Evolutionary conservation across 495 filamentous ascomycete species (phyloP), one percentile per base, ranked within the genome.

Genomic region (Penicillium bialowiezense): DNA sequence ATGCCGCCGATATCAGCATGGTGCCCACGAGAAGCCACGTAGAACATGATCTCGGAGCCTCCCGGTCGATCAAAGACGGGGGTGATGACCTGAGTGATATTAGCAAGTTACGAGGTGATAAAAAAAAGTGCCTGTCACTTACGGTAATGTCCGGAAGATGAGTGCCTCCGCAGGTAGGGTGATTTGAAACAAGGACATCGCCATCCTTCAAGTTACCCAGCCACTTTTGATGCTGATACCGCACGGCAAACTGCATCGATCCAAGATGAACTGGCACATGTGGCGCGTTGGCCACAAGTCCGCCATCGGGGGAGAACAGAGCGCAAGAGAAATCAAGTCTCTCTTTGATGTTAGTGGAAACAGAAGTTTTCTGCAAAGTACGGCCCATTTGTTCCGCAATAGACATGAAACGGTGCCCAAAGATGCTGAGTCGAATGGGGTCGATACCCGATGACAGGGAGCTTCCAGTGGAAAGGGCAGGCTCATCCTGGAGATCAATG

Each of bases 301-400:
- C 91, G 12, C 93, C 93, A n/a, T 83, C 80, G 2, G 86, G 80
- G 52, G 96, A 93, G 54, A 98, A 98, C 12, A 98, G 80, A 28
- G 93, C 93, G 55, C 93, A 98, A 2, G 91, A 96, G 56, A 97
- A 98, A 59, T 98, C 93, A 4, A 98, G 79, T 2, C 93, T 84
- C 67, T 98, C 93, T 60, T 98, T 98, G 59, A 98, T 93, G 62
- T 98, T 98, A 4, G 93, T 98, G 48, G 89, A 95, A 39, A 98
- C 93, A 53, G 89, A 92, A 0, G 93, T 98, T 77, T 97, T 98
- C 56, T 97, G 93, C 21, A 98, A 74, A 2, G 93, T 91, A 44
- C 90, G 76, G 4, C 93, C 93, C 92, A 97, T 97, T 64, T 97
- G 92, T 69, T 98, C 93, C 3, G 93, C 93, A 62, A 98, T 97